Base-by-base conservation (phyloP, 306 rosid genomes). In the Comarum palustre region DNA sequence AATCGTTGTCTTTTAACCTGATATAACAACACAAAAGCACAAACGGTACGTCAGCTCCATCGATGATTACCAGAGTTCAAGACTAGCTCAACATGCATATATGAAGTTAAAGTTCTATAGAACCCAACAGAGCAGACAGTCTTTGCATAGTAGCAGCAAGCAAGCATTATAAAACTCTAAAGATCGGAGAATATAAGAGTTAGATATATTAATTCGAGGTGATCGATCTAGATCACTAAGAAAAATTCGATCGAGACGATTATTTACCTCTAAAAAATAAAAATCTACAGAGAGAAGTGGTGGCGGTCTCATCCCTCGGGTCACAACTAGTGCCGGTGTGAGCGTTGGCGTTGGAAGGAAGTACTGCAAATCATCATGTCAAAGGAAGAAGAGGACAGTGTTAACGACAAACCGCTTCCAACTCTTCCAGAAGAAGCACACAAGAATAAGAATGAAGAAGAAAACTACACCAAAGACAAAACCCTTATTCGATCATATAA, bases 1-100 rank as follows among this genome's bases (percentile, higher is more conserved):
- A 68, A 45, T 45, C 72, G 8, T 46, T 60, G 66, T 45, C 41
- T 16, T 43, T 1, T 45, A 27, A 68, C 72, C 72, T 68, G 72
- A 68, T 46, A 68, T 42, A 7, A 38, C 46, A 64, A 8, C 9
- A 42, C 7, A 39, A 13, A 66, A 51, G 16, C 12, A 22, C 69
- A 65, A 4, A 22, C 6, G 16, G 19, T n/a, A n/a, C n/a, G n/a
- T 65, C 9, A 65, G 32, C 45, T 63, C 66, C 36, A 19, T 36
- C 46, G 27, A 19, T 63, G 27, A 63, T 63, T 2, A 16, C 25
- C 29, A 36, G 19, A 27, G 15, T 15, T 32, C 24, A 32, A 31
- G 22, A 32, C 13, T 32, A 24, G 36, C 34, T 32, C 20, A 34
- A 61, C 43, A 24, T 38, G 9, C 9, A 38, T 1, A 19, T 6